These are phyloP conservation scores for Spathaspora sp. DNA, from an alignment of 1,139 yeast species.

Conservation along the genomic window DNA sequence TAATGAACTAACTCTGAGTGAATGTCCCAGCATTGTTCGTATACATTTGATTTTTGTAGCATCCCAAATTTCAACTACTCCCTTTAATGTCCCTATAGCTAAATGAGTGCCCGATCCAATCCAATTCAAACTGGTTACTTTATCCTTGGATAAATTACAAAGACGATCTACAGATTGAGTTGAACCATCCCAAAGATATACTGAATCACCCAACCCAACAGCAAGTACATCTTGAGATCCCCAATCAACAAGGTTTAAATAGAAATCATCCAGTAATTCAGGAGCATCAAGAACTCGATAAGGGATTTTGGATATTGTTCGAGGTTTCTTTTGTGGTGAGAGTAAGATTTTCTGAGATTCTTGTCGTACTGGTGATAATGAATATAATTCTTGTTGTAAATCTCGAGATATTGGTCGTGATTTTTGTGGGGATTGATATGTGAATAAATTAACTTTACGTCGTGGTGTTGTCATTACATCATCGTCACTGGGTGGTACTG, in stretches of 20 bases:
- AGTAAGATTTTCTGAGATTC: slow-evolving; percentile 79
- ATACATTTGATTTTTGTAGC: slow-evolving; percentile 81
- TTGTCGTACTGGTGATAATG: slow-evolving; percentile 84
- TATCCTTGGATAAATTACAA: slow-evolving; percentile 66
- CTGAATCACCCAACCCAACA: slow-evolving; percentile 86
- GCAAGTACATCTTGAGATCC: slow-evolving; percentile 86
- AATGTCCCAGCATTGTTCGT: slow-evolving; percentile 91
- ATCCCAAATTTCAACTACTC: slow-evolving; percentile 94
- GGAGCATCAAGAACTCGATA: slow-evolving; percentile 96
- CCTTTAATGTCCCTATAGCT: slow-evolving; percentile 87
- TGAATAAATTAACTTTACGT: slow-evolving; percentile 59
- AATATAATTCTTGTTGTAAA: slow-evolving; percentile 71
- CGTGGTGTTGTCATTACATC: slow-evolving; percentile 38
- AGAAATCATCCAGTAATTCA: slow-evolving; percentile 90
- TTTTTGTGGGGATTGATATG: slow-evolving; percentile 69
- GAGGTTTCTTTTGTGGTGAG: slow-evolving; percentile 77
- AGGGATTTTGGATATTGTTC: slow-evolving; percentile 83
- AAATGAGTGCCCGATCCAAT: slow-evolving; percentile 91
- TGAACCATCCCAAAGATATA: slow-evolving; percentile 87
- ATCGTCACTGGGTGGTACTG: slow-evolving; percentile 9
- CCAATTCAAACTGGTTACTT: slow-evolving; percentile 87
- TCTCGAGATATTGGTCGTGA: slow-evolving; percentile 60
- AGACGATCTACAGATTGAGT: slow-evolving; percentile 82
- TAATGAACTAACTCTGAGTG: slow-evolving; percentile 77
- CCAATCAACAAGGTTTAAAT: slow-evolving; percentile 92